These are phyloP conservation scores for Leccinum imitatum DNA, from an alignment of 768 basidiomycete genomes.

Conservation along the genomic window DNA sequence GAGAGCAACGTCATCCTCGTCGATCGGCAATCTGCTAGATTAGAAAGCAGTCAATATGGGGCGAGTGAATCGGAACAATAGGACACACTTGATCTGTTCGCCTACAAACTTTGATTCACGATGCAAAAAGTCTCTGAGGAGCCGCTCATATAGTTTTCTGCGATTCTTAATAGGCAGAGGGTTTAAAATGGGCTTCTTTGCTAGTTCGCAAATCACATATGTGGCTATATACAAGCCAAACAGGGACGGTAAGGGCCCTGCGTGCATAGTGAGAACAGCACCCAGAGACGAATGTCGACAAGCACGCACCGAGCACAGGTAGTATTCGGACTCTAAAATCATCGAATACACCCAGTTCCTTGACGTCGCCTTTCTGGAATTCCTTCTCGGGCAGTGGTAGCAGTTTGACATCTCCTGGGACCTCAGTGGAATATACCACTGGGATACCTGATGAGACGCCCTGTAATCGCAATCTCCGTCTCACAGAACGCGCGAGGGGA, in stretches of 20 bases:
- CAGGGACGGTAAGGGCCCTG: slow-evolving; percentile 72
- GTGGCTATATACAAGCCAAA: slow-evolving; percentile 91
- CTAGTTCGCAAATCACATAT: slow-evolving; percentile 83
- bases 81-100: slow-evolving; percentile 51
- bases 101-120: slow-evolving; percentile 72
- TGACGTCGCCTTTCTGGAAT: slow-evolving; percentile 84
- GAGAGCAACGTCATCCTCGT: slow-evolving; percentile 79
- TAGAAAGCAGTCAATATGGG: neutral
- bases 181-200: slow-evolving; percentile 78
- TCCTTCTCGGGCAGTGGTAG: slow-evolving; percentile 91
- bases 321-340: slow-evolving; percentile 93
- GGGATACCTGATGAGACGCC: slow-evolving; percentile 70
- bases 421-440: slow-evolving; percentile 95
- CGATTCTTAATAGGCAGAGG: slow-evolving; percentile 86
- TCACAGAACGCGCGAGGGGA: slow-evolving; percentile 89
- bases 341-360: slow-evolving; percentile 86
- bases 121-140: slow-evolving; percentile 72
- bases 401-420: slow-evolving; percentile 82
- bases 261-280: neutral
- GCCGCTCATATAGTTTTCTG: slow-evolving; percentile 76
- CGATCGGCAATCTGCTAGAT: slow-evolving; percentile 69
- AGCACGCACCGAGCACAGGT: slow-evolving; percentile 74
- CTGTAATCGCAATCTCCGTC: slow-evolving; percentile 65
- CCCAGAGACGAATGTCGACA: neutral
- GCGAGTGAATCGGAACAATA: neutral